Evolutionary conservation across 352 stramenopile species (phyloP), one percentile per base, ranked within the genome.

Genomic region (Chrysophaeum taylorii): DNA sequence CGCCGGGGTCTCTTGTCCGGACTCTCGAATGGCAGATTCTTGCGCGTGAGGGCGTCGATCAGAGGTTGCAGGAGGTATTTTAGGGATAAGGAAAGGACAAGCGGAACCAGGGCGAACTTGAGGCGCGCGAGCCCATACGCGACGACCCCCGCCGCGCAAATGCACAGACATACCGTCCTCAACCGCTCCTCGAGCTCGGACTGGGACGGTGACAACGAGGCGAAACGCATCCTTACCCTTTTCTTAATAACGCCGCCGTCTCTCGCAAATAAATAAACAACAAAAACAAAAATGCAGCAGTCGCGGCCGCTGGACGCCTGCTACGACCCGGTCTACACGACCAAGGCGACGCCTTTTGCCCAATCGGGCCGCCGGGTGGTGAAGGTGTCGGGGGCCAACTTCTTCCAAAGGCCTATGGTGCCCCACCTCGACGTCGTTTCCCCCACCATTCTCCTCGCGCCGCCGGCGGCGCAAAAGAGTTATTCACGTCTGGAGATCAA

Each of bases 391-490:
- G 14, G 41, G 41, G 14, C 41, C 73, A 96, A 94, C 75, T 96
- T 85, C 79, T 91, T 92, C 78, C 85, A 88, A 48, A 82, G 88
- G 25, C 90, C 90, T 1, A 84, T 95, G 15, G 76, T 96, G 21
- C 89, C 89, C 43, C 87, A 93, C 70, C 64, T 96, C 0, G 76
- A 91, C 69, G 85, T 87, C 0, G 85, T 94, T 36, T 77, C 84
- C 52, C 89, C 90, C 0, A 86, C 94, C 75, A 85, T 96, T 31
- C 69, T 84, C 35, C 76, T 96, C 15, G 86, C 89, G 35, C 89
- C 89, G 1, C 81, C 83, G 0, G 35, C 74, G 0, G n/a, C n/a
- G n/a, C n/a, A n/a, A n/a, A n/a, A n/a, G n/a, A n/a, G n/a, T n/a
- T n/a, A n/a, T n/a, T n/a, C n/a, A n/a, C n/a, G n/a, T n/a, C n/a